Evolutionary conservation across 371 early-diverging fungal genomes (phyloP).

Genomic region (Apophysomyces ossiformis): DNA sequence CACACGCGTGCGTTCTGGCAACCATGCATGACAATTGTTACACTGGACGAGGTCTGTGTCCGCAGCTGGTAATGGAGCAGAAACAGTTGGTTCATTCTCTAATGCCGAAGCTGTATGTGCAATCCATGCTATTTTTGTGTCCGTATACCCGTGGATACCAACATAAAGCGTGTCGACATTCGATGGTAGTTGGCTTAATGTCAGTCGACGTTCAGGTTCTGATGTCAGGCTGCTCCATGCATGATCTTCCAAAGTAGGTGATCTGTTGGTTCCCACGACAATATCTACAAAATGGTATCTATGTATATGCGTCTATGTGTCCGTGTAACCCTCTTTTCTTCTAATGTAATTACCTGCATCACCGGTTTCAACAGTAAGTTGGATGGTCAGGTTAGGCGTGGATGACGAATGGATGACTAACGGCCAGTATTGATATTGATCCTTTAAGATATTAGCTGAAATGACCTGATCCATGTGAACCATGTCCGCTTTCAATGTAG

Average conservation of each 20-base stretch:
- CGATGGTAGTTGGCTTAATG: conserved; percentile 3
- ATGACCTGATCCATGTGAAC: background rate
- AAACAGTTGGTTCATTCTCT: conserved; percentile 11
- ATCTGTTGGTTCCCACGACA: conserved; percentile 25
- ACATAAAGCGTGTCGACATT: conserved; percentile 24
- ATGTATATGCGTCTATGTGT: background rate
- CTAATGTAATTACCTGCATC: conserved; percentile 38
- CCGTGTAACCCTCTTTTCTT: background rate
- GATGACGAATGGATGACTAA: conserved; percentile 16
- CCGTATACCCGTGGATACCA: conserved; percentile 48
- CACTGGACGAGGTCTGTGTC: conserved; percentile 61
- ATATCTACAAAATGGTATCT: conserved; percentile 33
- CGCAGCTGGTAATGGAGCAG: conserved; percentile 27
- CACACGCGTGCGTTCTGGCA: conserved; percentile 60
- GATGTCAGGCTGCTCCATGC: conserved; percentile 43
- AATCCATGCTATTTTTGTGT: conserved; percentile 30
- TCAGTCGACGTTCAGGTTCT: conserved; percentile 27
- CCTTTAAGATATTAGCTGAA: conserved; percentile 15
- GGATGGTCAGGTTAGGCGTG: conserved; percentile 11
- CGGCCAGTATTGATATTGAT: conserved; percentile 42
- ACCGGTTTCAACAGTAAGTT: conserved; percentile 32
- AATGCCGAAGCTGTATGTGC: conserved; percentile 14
- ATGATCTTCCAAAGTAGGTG: conserved; percentile 41
- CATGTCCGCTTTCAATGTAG: background rate
- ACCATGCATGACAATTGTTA: conserved; percentile 71